These are phyloP conservation scores for Leccinum fibrillosum DNA, from an alignment of 768 basidiomycete species.

Conservation along the genomic window DNA sequence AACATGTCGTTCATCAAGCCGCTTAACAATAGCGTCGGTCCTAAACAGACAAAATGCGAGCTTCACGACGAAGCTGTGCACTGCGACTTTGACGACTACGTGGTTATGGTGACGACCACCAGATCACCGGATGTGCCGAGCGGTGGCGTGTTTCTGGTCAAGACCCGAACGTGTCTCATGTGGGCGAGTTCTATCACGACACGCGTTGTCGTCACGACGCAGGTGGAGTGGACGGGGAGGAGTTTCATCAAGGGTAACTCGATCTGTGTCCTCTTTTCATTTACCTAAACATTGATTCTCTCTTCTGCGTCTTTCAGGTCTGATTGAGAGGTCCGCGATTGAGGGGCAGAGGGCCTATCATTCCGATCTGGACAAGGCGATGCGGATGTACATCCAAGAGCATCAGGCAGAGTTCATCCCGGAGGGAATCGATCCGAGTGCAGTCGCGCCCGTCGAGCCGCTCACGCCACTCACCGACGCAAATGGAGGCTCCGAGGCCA, in stretches of 20 bases:
- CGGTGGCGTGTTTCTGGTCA: constrained; percentile 89
- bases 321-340: constrained; percentile 88
- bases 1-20: constrained; percentile 98
- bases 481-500: constrained; percentile 4
- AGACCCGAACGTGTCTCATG: constrained; percentile 91
- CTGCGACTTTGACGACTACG: constrained; percentile 80
- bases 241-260: constrained; percentile 89
- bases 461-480: constrained; percentile 25
- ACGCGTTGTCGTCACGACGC: constrained; percentile 80
- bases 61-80: constrained; percentile 81
- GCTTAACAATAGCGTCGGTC: constrained; percentile 81
- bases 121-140: constrained; percentile 93
- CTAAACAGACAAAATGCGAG: constrained; percentile 94
- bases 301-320: constrained; percentile 47
- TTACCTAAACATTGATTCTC: background rate
- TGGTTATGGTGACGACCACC: constrained; percentile 84
- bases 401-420: constrained; percentile 90
- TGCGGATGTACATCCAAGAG: constrained; percentile 85
- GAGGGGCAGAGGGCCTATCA: constrained; percentile 93
- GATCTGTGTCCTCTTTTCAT: background rate
- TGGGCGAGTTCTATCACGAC: constrained; percentile 84
- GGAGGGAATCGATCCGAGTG: constrained; percentile 65
- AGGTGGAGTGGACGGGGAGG: constrained; percentile 94
- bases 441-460: constrained; percentile 46
- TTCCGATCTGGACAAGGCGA: constrained; percentile 73